These are phyloP conservation scores for Pichia sp. DNA, from an alignment of 1,139 yeast species.

Conservation along the genomic window DNA sequence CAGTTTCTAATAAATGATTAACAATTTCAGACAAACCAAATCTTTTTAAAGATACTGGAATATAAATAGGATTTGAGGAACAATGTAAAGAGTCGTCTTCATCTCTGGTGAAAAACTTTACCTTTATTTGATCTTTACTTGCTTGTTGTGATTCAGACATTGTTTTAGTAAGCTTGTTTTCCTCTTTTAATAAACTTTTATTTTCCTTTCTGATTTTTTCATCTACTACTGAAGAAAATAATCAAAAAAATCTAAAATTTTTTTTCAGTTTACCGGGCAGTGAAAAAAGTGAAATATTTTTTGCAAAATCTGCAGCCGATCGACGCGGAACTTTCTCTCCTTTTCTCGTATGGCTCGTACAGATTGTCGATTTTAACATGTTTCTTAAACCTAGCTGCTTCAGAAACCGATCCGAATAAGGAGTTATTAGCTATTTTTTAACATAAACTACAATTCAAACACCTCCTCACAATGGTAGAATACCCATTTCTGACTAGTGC, in stretches of 20 bases:
- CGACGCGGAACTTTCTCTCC: too few species aligned
- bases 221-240: neutral
- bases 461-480: conserved; percentile 13
- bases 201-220: neutral
- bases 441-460: too few species aligned
- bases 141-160: conserved; percentile 10
- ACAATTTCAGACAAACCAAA: conserved; percentile 93
- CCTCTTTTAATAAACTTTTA: neutral
- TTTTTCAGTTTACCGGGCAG: too few species aligned
- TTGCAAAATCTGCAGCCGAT: too few species aligned
- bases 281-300: too few species aligned
- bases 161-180: too few species aligned
- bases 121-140: conserved; percentile 48
- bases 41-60: conserved; percentile 79
- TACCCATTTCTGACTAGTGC: conserved; percentile 76
- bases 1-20: conserved; percentile 66
- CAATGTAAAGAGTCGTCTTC: conserved; percentile 66
- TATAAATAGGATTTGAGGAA: conserved; percentile 79
- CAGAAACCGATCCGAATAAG: too few species aligned
- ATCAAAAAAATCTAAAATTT: too few species aligned
- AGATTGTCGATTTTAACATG: too few species aligned
- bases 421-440: too few species aligned
- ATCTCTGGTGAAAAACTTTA: conserved; percentile 82
- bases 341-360: too few species aligned
- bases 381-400: too few species aligned